A percentile compares a stretch with the other conserved stretches of the same genome.
Evolutionary conservation across 495 filamentous ascomycete genomes (phyloP).

Genomic region (Friedmanniomyces endolithicus): DNA sequence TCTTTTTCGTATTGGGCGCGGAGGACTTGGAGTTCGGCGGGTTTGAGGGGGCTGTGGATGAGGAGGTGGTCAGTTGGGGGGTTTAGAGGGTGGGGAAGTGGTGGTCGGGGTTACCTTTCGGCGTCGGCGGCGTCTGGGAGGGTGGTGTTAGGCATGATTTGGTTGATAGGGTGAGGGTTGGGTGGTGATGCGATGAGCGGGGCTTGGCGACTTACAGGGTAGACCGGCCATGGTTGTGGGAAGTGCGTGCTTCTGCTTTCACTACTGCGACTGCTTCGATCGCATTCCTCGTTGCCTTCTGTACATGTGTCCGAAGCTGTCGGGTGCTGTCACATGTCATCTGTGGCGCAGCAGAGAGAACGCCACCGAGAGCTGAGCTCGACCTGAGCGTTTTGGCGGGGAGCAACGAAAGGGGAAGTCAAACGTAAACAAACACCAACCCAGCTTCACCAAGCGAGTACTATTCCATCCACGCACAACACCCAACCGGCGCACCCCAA

Average conservation of each 20-base stretch:
- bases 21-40: constrained; percentile 79
- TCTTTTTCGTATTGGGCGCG: constrained; percentile 92
- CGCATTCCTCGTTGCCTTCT: neutral
- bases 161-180: neutral
- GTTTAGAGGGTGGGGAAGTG: neutral
- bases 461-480: too few relatives aligned
- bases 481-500: too few relatives aligned
- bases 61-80: constrained; percentile 8
- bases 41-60: constrained; percentile 59
- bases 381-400: neutral
- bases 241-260: too few relatives aligned
- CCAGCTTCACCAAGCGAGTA: too few relatives aligned
- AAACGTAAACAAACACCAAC: neutral
- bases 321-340: neutral
- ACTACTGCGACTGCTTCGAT: neutral
- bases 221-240: constrained; percentile 1
- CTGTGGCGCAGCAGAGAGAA: neutral
- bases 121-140: constrained; percentile 84
- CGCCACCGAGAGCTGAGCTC: neutral
- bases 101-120: constrained; percentile 52
- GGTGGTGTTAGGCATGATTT: constrained; percentile 5
- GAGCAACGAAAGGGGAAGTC: too few relatives aligned
- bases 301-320: neutral
- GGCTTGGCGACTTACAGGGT: constrained; percentile 1
- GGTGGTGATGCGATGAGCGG: neutral